phyloP scores from a whole-genome alignment of 2,329 filamentous ascomycete species.

The Zasmidium cellare region DNA sequence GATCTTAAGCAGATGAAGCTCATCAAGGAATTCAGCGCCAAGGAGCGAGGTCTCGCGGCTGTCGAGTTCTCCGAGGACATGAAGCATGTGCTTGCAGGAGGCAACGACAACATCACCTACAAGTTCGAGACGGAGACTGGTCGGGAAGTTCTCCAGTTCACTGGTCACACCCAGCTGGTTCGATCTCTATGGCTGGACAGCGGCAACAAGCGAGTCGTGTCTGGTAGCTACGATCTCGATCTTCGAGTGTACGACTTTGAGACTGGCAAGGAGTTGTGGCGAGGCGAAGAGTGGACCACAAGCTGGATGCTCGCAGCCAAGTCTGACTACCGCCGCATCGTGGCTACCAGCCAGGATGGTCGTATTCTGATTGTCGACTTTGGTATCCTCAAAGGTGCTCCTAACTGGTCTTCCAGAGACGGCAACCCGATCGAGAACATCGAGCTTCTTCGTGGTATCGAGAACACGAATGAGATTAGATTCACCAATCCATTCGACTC shows the following conservation, averaged over 20 bases:
- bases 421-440: constrained; percentile 49
- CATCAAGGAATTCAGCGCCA: constrained; percentile 85
- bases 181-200: constrained; percentile 89
- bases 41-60: constrained; percentile 91
- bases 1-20: constrained; percentile 85
- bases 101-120: constrained; percentile 93
- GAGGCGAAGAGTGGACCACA: constrained; percentile 91
- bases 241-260: constrained; percentile 93
- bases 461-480: constrained; percentile 27
- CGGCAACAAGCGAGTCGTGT: constrained; percentile 80
- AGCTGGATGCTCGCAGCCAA: constrained; percentile 97
- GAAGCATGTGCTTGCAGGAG: constrained; percentile 88
- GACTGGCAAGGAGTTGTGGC: constrained; percentile 73
- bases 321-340: constrained; percentile 90
- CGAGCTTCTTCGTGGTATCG: constrained; percentile 45
- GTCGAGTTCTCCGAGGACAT: constrained; percentile 95
- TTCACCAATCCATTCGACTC: constrained; percentile 23
- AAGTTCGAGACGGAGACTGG: constrained; percentile 94
- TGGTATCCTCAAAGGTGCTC: constrained; percentile 46
- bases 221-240: constrained; percentile 90
- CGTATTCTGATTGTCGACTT: constrained; percentile 95
- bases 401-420: constrained; percentile 37
- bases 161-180: constrained; percentile 82
- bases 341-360: constrained; percentile 91
- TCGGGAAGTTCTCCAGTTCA: constrained; percentile 75